A percentile compares a stretch with the other conserved stretches of the same genome.
phyloP scores from a whole-genome alignment of 768 basidiomycete species.

The Mycena kentingensis region DNA sequence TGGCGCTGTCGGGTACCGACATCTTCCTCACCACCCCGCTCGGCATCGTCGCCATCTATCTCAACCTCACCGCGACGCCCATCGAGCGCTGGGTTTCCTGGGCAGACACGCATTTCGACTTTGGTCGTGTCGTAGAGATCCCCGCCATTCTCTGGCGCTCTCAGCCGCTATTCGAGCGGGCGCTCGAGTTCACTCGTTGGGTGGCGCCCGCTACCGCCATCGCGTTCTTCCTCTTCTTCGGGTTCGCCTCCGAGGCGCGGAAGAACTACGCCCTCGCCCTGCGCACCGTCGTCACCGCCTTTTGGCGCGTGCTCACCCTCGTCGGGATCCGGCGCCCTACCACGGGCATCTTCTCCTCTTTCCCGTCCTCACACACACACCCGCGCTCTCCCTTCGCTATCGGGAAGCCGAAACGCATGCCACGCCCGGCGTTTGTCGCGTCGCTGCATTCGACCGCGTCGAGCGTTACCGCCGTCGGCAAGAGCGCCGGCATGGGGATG shows the following conservation, averaged over 20 bases:
- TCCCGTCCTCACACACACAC: constrained; percentile 34
- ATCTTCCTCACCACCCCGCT: constrained; percentile 42
- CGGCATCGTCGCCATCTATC: constrained; percentile 37
- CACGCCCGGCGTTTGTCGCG: not conserved
- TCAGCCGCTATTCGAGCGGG: constrained; percentile 1
- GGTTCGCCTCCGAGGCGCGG: constrained; percentile 49
- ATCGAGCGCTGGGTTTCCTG: constrained; percentile 49
- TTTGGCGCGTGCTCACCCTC: not conserved
- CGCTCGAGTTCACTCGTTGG: constrained; percentile 25
- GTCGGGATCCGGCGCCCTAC: not conserved
- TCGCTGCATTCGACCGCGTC: too few relatives aligned
- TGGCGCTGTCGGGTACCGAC: constrained; percentile 50
- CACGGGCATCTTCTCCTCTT: constrained; percentile 10
- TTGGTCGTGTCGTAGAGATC: constrained; percentile 38
- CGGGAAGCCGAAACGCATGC: constrained; percentile 7
- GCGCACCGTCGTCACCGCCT: not conserved
- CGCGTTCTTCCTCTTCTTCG: constrained; percentile 60
- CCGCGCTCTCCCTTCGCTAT: constrained; percentile 24
- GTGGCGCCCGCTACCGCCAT: constrained; percentile 28
- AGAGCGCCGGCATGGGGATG: too few relatives aligned
- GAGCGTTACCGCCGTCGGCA: too few relatives aligned
- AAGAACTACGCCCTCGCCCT: constrained; percentile 37
- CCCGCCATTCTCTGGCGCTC: constrained; percentile 30
- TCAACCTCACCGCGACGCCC: constrained; percentile 31
- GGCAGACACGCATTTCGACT: constrained; percentile 51